These are phyloP conservation scores for Takakia lepidozioides DNA, from an alignment of 225 moss, liverwort and hornwort species.

Conservation along the genomic window DNA sequence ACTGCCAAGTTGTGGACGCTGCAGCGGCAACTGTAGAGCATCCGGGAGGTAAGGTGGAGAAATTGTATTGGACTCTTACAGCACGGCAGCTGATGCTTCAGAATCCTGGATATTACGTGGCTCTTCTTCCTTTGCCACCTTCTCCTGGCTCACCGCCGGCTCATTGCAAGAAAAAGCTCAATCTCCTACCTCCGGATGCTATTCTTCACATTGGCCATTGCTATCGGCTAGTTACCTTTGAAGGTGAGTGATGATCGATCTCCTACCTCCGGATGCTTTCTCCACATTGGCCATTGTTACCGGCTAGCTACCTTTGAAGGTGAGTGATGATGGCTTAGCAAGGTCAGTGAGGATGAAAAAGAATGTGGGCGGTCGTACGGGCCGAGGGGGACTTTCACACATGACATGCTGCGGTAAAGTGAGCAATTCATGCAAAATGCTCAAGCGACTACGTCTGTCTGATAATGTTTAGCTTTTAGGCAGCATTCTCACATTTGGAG, in stretches of 20 bases:
- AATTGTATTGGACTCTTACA: constrained; percentile 49
- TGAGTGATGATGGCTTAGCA: too few relatives aligned
- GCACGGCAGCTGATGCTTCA: constrained; percentile 84
- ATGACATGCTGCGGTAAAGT: too few relatives aligned
- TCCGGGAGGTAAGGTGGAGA: constrained; percentile 53
- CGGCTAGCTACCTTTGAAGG: constrained; percentile 84
- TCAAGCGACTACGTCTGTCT: too few relatives aligned
- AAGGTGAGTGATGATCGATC: constrained; percentile 88
- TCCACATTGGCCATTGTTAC: constrained; percentile 63
- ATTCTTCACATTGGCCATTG: constrained; percentile 50
- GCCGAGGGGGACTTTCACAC: too few relatives aligned
- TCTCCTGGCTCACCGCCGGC: constrained; percentile 1
- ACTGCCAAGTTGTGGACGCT: constrained; percentile 71
- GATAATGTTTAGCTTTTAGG: too few relatives aligned
- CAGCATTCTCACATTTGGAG: too few relatives aligned
- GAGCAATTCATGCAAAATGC: too few relatives aligned
- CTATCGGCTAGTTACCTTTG: constrained; percentile 78
- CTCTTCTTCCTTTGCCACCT: constrained; percentile 37
- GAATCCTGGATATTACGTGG: constrained; percentile 82
- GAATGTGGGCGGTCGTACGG: too few relatives aligned
- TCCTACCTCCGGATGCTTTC: constrained; percentile 65
- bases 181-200: constrained; percentile 70
- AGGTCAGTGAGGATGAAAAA: too few relatives aligned
- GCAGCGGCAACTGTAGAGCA: constrained; percentile 65
- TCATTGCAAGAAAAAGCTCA: constrained; percentile 42